Base-by-base conservation (phyloP, 768 basidiomycete genomes). In the Agaricus sinodeliciosus region DNA sequence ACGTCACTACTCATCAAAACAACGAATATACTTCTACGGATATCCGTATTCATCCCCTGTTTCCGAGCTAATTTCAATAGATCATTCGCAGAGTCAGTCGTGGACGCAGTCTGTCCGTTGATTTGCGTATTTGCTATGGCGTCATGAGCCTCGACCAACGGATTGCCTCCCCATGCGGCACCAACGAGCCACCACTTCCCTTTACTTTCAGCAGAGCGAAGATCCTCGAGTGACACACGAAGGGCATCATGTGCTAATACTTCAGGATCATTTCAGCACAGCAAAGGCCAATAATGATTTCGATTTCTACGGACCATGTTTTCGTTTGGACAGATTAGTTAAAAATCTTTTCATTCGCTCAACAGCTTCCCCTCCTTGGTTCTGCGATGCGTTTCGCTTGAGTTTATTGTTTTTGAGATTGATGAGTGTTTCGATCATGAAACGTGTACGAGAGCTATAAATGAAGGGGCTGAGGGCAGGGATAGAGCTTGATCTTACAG, bases 101-200 rank as follows among this genome's bases (percentile, higher is more conserved):
- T 54, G 16, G 40, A 65, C 65, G 8, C 57, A 59, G 15, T 58
- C 60, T 39, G 66, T 62, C 41, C 67, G 61, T 48, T 59, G 51
- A 49, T 47, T 58, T 34, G 62, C 56, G 41, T 35, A 4, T 60
- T 44, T 3, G 63, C 55, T 2, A 57, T 44, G 31, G 65, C 65
- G 18, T 65, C 60, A 53, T 79, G 78, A 41, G 76, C 79, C 51
- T 97, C 94, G 16, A 85, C 75, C 3, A 97, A 78, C 7, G 96
- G 94, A 61, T 97, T 85, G 2, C 94, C 94, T 28, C 79, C 78
- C 95, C 95, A 99, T 0, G 90, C 95, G 1, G 95, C 92, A 15
- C 95, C 96, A 34, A 97, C 90, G 2, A 97, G 76, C 95, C 96
- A 98, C 96, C 96, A 98, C 71, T 96, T 96, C 4, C 94, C 96